A percentile compares a stretch with the other conserved stretches of the same genome.
Evolutionary conservation across 257 asterid genomes (phyloP).

Genomic region (Catharanthus roseus): DNA sequence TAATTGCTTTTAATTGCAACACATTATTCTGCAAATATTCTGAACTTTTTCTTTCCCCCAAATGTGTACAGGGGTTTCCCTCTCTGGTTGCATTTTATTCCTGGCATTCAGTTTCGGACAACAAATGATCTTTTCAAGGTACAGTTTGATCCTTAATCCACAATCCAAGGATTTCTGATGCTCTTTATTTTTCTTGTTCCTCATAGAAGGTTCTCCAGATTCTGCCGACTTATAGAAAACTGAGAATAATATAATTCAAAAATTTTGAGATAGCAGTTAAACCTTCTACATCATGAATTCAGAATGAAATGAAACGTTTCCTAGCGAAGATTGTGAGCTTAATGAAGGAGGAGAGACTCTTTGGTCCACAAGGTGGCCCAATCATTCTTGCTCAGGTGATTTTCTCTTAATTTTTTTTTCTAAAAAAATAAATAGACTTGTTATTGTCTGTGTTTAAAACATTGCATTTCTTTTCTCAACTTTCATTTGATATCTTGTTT

Average conservation of each 20-base stretch:
- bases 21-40: not conserved
- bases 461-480: not conserved
- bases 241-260: not conserved
- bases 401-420: conserved; percentile 11
- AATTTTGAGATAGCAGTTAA: not conserved
- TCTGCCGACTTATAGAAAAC: not conserved
- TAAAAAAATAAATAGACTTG: not conserved
- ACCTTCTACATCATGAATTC: conserved; percentile 23
- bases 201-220: too few relatives aligned
- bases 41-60: not conserved
- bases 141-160: not conserved
- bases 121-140: conserved; percentile 56
- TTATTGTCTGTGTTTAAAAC: not conserved
- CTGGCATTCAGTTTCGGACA: conserved; percentile 71
- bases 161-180: not conserved
- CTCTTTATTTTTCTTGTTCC: too few relatives aligned
- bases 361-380: conserved; percentile 85
- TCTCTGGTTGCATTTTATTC: conserved; percentile 71
- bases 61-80: conserved; percentile 66
- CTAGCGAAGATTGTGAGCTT: conserved; percentile 56
- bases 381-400: conserved; percentile 73
- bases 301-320: conserved; percentile 75
- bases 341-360: conserved; percentile 78
- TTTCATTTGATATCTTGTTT: not conserved
- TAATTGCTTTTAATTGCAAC: not conserved